Base-by-base conservation (phyloP, 2,329 filamentous ascomycete genomes). In the Colletotrichum somersetense region DNA sequence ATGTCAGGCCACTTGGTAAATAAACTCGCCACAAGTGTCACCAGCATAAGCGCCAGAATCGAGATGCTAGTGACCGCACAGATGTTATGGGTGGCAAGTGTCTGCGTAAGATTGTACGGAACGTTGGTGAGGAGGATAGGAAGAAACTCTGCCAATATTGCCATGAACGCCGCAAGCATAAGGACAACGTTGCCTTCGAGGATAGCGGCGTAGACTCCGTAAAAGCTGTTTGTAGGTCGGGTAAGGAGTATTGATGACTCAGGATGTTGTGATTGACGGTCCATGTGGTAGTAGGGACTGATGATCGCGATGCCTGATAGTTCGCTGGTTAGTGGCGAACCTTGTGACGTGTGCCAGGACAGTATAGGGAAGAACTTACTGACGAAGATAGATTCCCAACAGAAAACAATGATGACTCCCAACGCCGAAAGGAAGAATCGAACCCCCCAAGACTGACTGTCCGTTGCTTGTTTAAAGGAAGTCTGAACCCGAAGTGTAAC, bases 51-150 rank as follows among this genome's bases (percentile, higher is more conserved):
- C 1, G 77, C 79, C 10, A 88, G 69, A 4, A 86, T 77, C 0
- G 80, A 74, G 1, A 82, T 78, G 0, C 80, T 79, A 12, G 86
- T 71, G 38, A 81, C 81, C 0, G 83, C 80, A 72, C 83, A 87
- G 7, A 83, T 77, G 0, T 78, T 78, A 59, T 85, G 83, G 0
- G 84, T 81, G 20, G 76, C 75, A 44, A 79, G 77, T 0, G 81
- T 81, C 63, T 85, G 83, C 0, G 82, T 81, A 2, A 83, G 79
- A 64, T 81, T 84, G 76, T 85, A 86, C 0, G 86, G 83, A 2
- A 88, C 80, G 72, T 87, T 87, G 74, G 84, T 81, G 3, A 88
- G 80, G 1, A 85, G 79, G 26, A 87, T 79, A 1, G 86, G 86
- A n/a, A 88, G 81, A 59, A 87, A 83, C 61, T 88, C 86, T 30